Percentiles rank a stretch among this genome's conserved stretches.
These are phyloP conservation scores for Trichosporon inkin DNA, from an alignment of 1,284 basidiomycete genomes.

Conservation along the genomic window DNA sequence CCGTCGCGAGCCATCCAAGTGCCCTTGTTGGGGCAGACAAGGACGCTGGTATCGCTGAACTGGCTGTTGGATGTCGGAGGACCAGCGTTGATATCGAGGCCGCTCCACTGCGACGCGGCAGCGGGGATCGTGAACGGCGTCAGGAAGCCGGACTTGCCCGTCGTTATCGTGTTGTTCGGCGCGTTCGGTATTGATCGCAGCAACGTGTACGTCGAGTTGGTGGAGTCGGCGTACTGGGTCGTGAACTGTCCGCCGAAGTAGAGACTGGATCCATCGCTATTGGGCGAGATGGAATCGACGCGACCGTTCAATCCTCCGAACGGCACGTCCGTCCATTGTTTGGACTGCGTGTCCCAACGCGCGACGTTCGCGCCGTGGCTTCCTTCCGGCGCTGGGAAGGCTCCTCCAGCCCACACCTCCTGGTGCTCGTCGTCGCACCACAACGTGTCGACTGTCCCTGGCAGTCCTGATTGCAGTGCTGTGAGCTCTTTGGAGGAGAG, in stretches of 20 bases:
- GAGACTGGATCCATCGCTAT: conserved; percentile 66
- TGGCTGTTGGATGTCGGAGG: conserved; percentile 63
- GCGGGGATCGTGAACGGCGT: conserved; percentile 73
- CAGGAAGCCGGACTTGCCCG: conserved; percentile 82
- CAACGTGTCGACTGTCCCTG: conserved; percentile 70
- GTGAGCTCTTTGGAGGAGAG: conserved; percentile 26
- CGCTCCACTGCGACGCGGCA: conserved; percentile 48
- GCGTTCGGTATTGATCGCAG: conserved; percentile 55
- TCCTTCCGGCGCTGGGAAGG: conserved; percentile 56
- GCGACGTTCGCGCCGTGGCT: conserved; percentile 62
- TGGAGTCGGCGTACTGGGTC: conserved; percentile 61
- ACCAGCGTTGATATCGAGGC: conserved; percentile 60
- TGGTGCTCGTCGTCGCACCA: conserved; percentile 70
- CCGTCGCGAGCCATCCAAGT: conserved; percentile 81
- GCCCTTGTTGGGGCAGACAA: conserved; percentile 72
- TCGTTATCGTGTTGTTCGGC: conserved; percentile 59
- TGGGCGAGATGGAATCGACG: conserved; percentile 72
- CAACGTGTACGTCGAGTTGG: conserved; percentile 58
- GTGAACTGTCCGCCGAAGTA: conserved; percentile 86
- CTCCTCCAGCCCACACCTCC: conserved; percentile 81
- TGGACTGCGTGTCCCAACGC: conserved; percentile 67
- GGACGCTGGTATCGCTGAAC: conserved; percentile 66
- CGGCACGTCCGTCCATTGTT: conserved; percentile 60
- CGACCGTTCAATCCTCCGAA: conserved; percentile 78
- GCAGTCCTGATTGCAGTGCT: conserved; percentile 41